Base-by-base conservation (phyloP, 208 protist genomes). In the Wallacemonas sp. region DNA sequence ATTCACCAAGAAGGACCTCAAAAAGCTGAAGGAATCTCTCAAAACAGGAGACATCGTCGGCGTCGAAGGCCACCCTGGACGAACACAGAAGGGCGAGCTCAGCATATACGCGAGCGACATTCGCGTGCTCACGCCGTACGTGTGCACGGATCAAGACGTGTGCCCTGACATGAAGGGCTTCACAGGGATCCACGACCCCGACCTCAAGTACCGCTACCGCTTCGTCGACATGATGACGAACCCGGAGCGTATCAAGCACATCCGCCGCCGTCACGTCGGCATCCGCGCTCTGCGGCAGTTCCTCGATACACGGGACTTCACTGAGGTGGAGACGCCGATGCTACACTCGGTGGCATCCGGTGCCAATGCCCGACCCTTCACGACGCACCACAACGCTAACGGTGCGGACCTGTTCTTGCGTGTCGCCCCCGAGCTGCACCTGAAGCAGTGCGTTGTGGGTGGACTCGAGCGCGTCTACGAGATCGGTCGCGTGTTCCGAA, bases 321-420 rank as follows among this genome's bases (percentile, higher is more conserved):
- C 94, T 0, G 94, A 98, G 66, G 95, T 98, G 27, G 95, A 98
- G 78, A 98, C 97, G 24, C 97, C 97, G 1, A 89, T 97, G 39
- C 68, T 98, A 41, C 82, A 95, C 59, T 34, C 65, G 13, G 76
- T 95, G 24, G 71, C 88, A 10, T 97, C 94, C 38, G 94, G 97
- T 21, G 97, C 95, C 10, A 93, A 88, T 55, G 97, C 97, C 8
- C 87, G 71, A 29, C 93, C 95, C 8, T 98, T 98, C 66, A 61
- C 87, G 2, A 98, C 94, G 17, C 78, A 96, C 62, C 91, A 98
- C 73, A 95, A 97, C 66, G 85, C 81, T 12, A 93, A 91, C 69
- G 58, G 87, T 60, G 60, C 73, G 0, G 83, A 93, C 57, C 70
- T 96, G 3, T 91, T 87, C 63, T 68, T 97, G 13, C 89, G 93